Evolutionary conservation across 2,329 filamentous ascomycete genomes (phyloP), one percentile per base, ranked within the genome.

Genomic region (Botrytis paeoniae): DNA sequence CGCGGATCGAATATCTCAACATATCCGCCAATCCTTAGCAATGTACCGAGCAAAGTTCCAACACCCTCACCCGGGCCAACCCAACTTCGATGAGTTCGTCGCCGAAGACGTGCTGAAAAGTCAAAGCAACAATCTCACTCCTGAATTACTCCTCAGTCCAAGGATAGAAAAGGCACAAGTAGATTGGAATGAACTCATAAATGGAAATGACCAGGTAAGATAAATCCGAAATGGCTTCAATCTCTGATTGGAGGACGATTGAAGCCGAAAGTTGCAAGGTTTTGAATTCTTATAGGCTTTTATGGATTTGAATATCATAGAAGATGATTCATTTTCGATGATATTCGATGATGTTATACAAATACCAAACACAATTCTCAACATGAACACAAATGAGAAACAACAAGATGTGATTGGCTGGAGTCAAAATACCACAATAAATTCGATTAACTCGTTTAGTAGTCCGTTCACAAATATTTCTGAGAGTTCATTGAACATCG

Each of bases 311-410:
- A 25, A 68, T 29, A 18, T 41, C 12, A 25, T 25, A 35, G 48
- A 68, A 9, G 48, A 68, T 32, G 48, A 68, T 57, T 39, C 48
- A 9, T 54, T 68, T 18, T 39, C 29, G 3, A 32, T 25, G 9
- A 68, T 68, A n/a, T 68, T 68, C n/a, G 65, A 68, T 20, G 48
- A 68, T 29, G 18, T 57, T 37, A 41, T 68, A 7, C 48, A 57
- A 6, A 57, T 37, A 6, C 48, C 65, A 5, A 54, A 41, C 14
- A 29, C 51, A 8, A 12, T 1, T 41, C 10, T 57, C 7, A 57
- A 18, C n/a, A 57, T 14, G 16, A 57, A 29, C 14, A 22, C 65
- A 14, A n/a, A 41, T 22, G 48, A 57, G 16, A 32, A 32, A 57
- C 35, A 14, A n/a, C 48, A 68, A 0, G 48, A 43, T n/a, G 29